A percentile compares a stretch with the other conserved stretches of the same genome.
Evolutionary conservation across 2,329 filamentous ascomycete genomes (phyloP).

Genomic region (Stagonosporopsis cucurbitacearum): DNA sequence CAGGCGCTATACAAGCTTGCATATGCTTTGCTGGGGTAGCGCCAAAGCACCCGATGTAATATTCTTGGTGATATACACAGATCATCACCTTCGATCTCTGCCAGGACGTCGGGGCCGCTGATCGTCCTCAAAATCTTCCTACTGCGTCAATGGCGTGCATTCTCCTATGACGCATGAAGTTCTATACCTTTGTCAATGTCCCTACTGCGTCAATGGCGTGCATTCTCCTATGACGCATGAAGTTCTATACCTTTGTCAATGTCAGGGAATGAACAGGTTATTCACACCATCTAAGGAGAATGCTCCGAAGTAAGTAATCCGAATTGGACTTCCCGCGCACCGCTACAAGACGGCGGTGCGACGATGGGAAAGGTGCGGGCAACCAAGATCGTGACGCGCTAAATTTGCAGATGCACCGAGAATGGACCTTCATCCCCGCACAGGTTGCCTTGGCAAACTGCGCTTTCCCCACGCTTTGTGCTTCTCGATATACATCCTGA

Average conservation of each 20-base stretch:
- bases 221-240: background rate
- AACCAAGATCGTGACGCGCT: background rate
- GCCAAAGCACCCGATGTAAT: too few relatives aligned
- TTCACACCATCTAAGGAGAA: background rate
- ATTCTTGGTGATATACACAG: too few relatives aligned
- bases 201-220: too few relatives aligned
- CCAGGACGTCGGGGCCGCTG: background rate
- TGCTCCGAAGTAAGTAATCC: background rate
- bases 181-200: background rate
- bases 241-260: background rate
- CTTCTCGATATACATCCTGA: too few relatives aligned
- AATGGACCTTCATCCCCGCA: conserved; percentile 9
- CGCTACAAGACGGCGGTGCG: background rate
- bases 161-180: background rate
- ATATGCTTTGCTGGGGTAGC: too few relatives aligned
- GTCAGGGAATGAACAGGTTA: background rate
- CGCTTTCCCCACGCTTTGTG: background rate
- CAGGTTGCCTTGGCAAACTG: conserved; percentile 8
- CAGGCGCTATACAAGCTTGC: too few relatives aligned
- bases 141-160: too few relatives aligned
- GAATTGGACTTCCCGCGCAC: background rate
- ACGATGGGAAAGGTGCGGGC: background rate
- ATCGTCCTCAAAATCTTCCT: background rate
- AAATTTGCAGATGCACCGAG: background rate
- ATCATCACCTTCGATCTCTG: too few relatives aligned